phyloP scores from a whole-genome alignment of 2,329 filamentous ascomycete species.

The Juglanconis juglandina region DNA sequence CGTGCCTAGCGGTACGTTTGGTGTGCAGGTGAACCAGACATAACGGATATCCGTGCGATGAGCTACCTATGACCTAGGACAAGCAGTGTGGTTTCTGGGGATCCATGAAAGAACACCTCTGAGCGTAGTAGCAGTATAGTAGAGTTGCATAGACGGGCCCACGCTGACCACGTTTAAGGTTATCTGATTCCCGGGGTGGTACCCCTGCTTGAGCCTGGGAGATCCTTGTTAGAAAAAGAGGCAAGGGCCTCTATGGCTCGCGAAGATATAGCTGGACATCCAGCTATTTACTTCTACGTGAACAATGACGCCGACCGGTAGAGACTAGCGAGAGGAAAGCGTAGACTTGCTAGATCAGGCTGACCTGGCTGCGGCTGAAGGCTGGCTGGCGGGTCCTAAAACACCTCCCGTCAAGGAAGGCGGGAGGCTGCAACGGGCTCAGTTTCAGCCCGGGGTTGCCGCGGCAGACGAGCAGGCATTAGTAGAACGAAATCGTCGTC shows the following conservation, averaged over 20 bases:
- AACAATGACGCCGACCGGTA: background rate
- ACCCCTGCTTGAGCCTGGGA: constrained; percentile 3
- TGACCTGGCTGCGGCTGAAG: background rate
- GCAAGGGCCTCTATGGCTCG: background rate
- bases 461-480: constrained; percentile 6
- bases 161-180: constrained; percentile 10
- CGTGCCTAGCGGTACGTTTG: no score
- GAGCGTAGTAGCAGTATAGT: background rate
- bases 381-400: constrained; percentile 13
- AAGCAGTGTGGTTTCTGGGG: no score
- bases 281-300: no score
- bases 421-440: constrained; percentile 12
- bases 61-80: no score
- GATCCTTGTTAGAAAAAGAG: constrained; percentile 4
- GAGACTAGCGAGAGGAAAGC: background rate
- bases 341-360: background rate
- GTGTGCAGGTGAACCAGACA: no score
- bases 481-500: background rate
- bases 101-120: background rate
- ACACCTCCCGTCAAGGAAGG: constrained; percentile 11
- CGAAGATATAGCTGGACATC: no score
- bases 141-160: background rate
- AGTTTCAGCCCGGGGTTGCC: constrained; percentile 13
- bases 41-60: no score
- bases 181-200: constrained; percentile 3